Percentiles rank a stretch among this genome's conserved stretches.
Evolutionary conservation across 176 grass and related monocot species (phyloP).

Genomic region (Rhipidocladum racemiflorum): DNA sequence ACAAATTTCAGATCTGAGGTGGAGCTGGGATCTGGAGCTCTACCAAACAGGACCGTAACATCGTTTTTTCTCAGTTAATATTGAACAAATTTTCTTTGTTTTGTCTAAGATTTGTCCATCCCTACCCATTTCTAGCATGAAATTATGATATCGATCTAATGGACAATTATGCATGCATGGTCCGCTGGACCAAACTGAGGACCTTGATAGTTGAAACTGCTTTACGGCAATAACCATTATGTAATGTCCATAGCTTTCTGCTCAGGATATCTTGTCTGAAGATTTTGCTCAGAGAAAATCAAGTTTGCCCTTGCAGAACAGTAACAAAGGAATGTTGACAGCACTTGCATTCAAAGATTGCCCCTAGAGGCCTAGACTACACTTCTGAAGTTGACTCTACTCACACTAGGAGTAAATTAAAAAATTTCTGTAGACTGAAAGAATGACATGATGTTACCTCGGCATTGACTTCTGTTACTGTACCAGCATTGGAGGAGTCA

Average conservation of each 20-base stretch:
- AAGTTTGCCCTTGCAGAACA: conserved; percentile 5
- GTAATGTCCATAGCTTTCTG: not conserved
- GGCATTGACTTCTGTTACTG: conserved; percentile 70
- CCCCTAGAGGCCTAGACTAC: not conserved
- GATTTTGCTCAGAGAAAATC: conserved; percentile 21
- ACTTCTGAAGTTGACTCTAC: not conserved
- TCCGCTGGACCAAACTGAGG: conserved; percentile 5
- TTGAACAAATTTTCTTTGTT: not conserved
- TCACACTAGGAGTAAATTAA: conserved; percentile 2
- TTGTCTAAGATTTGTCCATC: not conserved
- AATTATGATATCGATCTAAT: not conserved
- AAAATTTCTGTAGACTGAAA: conserved; percentile 25
- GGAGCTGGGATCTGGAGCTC: too few species aligned
- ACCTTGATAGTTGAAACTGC: not conserved
- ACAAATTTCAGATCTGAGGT: too few species aligned
- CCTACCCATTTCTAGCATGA: not conserved
- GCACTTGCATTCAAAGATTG: not conserved
- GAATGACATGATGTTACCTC: conserved; percentile 65
- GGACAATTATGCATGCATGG: not conserved
- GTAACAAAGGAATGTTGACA: conserved; percentile 30
- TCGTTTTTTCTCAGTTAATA: not conserved
- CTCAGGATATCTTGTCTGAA: conserved; percentile 21
- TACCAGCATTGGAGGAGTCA: conserved; percentile 61
- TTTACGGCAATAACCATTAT: conserved; percentile 22
- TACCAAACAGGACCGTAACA: too few species aligned